Evolutionary conservation across 805 yeast species (phyloP).

Genomic region (Kuraishia borneana): DNA sequence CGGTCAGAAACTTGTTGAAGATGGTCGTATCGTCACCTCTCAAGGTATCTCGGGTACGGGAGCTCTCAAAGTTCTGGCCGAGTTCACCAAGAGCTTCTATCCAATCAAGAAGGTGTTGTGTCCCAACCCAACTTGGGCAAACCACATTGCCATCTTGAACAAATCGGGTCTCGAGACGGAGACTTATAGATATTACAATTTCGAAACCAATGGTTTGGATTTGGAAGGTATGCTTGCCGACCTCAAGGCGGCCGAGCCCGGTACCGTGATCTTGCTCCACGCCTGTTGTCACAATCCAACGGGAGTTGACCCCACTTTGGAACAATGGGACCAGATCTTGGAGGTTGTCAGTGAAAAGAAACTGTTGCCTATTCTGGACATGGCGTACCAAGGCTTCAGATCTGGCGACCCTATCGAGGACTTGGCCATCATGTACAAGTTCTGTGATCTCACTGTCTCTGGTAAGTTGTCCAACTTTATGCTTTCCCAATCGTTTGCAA

Average conservation of each 20-base stretch:
- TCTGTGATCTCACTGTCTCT: constrained; percentile 27
- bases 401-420: constrained; percentile 76
- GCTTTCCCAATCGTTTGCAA: constrained; percentile 86
- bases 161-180: constrained; percentile 58
- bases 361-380: constrained; percentile 76
- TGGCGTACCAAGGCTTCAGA: constrained; percentile 94
- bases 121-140: constrained; percentile 93
- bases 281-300: constrained; percentile 98
- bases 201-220: constrained; percentile 49
- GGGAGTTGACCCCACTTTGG: constrained; percentile 79
- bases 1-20: constrained; percentile 44
- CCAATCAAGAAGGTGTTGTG: constrained; percentile 46
- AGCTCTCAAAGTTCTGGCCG: constrained; percentile 77
- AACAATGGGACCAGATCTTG: constrained; percentile 72
- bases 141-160: constrained; percentile 71
- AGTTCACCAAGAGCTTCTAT: constrained; percentile 56
- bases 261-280: constrained; percentile 66
- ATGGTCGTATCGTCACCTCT: constrained; percentile 62
- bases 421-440: constrained; percentile 34
- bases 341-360: constrained; percentile 45
- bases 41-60: constrained; percentile 97
- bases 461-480: constrained; percentile 41
- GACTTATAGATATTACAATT: constrained; percentile 64
- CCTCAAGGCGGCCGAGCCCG: constrained; percentile 40
- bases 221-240: constrained; percentile 53